These are phyloP conservation scores for Dothidotthia symphoricarpi DNA, from an alignment of 2,329 filamentous ascomycete species.

Conservation along the genomic window DNA sequence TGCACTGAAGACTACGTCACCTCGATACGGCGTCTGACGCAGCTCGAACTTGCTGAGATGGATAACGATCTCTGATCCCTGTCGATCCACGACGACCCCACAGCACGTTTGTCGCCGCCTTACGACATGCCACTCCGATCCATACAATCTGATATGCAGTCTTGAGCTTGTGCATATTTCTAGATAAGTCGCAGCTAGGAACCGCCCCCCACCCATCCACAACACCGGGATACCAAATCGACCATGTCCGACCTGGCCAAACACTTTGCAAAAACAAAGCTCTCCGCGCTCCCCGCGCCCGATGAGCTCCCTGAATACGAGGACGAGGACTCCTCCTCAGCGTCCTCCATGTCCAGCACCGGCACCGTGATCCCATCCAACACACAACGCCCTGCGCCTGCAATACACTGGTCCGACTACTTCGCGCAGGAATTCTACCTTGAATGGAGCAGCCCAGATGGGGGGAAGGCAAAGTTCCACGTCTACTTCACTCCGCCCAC, in stretches of 20 bases:
- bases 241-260: slow-evolving; percentile 79
- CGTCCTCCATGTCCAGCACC: slow-evolving; percentile 87
- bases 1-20: too few relatives aligned
- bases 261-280: slow-evolving; percentile 73
- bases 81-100: too few relatives aligned
- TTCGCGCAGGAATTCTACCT: slow-evolving; percentile 86
- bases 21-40: too few relatives aligned
- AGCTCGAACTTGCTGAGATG: too few relatives aligned
- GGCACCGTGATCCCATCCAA: slow-evolving; percentile 84
- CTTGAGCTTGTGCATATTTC: too few relatives aligned
- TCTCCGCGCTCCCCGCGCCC: slow-evolving; percentile 59
- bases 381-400: slow-evolving; percentile 60
- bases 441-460: slow-evolving; percentile 42
- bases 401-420: slow-evolving; percentile 81
- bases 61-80: too few relatives aligned
- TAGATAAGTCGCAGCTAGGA: too few relatives aligned
- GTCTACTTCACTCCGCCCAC: slow-evolving; percentile 80
- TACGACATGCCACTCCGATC: too few relatives aligned
- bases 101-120: too few relatives aligned
- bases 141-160: neutral
- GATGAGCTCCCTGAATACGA: slow-evolving; percentile 51
- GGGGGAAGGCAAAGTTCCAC: slow-evolving; percentile 65
- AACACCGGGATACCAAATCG: slow-evolving; percentile 5
- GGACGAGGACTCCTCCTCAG: slow-evolving; percentile 50
- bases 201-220: slow-evolving; percentile 3